Conservation (phyloP, 1,284 basidiomycete genomes). For the Rhodotorula sp. region DNA sequence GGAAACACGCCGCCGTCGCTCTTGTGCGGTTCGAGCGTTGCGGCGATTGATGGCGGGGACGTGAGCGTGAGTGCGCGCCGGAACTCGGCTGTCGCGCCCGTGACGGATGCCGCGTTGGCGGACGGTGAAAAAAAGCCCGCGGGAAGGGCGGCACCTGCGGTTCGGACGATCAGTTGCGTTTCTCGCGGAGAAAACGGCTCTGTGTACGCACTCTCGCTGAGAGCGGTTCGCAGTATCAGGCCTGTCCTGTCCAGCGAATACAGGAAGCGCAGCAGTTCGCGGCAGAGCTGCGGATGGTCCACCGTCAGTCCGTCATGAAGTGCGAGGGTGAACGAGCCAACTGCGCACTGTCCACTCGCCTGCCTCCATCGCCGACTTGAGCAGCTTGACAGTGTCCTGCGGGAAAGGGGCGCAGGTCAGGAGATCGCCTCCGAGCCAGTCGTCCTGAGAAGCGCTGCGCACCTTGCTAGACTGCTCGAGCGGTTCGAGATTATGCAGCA, state of each 20-base stretch:
- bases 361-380: constrained; percentile 69
- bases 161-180: too few species aligned
- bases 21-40: too few species aligned
- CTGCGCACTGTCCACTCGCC: constrained; percentile 54
- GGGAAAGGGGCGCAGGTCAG: neutral
- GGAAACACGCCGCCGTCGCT: too few species aligned
- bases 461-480: constrained; percentile 67
- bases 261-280: constrained; percentile 86
- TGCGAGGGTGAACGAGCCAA: neutral
- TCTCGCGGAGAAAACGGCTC: too few species aligned
- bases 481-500: constrained; percentile 89
- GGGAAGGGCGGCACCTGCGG: too few species aligned
- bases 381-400: constrained; percentile 70
- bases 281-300: constrained; percentile 65
- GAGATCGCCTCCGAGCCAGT: neutral
- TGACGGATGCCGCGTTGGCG: too few species aligned
- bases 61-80: too few species aligned
- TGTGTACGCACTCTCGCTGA: constrained; percentile 39
- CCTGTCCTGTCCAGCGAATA: constrained; percentile 81
- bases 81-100: too few species aligned
- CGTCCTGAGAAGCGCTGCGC: neutral
- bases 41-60: too few species aligned
- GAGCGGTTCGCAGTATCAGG: constrained; percentile 58
- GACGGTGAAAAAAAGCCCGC: too few species aligned
- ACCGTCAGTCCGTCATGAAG: neutral